A percentile compares a stretch with the other conserved stretches of the same genome.
Conservation (phyloP, 1,284 basidiomycete species). For the Hortiboletus rubellus region DNA sequence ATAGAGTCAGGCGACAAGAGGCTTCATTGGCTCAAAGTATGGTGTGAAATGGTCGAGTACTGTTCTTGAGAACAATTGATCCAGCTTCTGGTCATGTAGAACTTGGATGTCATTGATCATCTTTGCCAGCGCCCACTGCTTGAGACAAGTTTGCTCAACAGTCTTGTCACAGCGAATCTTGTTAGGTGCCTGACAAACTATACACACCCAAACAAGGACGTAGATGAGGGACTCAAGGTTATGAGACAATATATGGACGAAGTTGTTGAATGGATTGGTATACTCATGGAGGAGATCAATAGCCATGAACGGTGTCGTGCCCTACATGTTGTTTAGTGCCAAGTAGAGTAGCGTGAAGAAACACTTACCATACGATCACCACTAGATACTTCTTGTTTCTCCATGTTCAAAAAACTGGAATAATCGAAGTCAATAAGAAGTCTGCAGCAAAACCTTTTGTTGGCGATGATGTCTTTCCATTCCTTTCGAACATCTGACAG, state of each 20-base stretch:
- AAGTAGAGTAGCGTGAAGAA: background rate
- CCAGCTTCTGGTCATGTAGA: background rate
- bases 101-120: background rate
- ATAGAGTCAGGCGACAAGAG: background rate
- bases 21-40: background rate
- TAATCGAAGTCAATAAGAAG: slow-evolving; percentile 1
- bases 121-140: background rate
- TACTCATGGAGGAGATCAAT: background rate
- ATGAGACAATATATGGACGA: background rate
- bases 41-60: background rate
- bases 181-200: background rate
- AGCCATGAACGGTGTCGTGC: background rate
- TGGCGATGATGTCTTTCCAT: background rate
- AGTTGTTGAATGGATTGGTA: background rate
- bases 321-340: background rate
- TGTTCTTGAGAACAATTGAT: background rate
- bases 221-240: background rate
- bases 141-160: background rate
- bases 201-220: background rate
- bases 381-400: background rate
- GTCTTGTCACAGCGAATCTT: background rate
- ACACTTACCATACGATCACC: background rate
- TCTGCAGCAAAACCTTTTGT: background rate
- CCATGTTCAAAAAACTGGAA: background rate
- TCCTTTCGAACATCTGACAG: background rate